These are phyloP conservation scores for Beauveria sp. DNA, from an alignment of 2,329 filamentous ascomycete genomes.

Conservation along the genomic window DNA sequence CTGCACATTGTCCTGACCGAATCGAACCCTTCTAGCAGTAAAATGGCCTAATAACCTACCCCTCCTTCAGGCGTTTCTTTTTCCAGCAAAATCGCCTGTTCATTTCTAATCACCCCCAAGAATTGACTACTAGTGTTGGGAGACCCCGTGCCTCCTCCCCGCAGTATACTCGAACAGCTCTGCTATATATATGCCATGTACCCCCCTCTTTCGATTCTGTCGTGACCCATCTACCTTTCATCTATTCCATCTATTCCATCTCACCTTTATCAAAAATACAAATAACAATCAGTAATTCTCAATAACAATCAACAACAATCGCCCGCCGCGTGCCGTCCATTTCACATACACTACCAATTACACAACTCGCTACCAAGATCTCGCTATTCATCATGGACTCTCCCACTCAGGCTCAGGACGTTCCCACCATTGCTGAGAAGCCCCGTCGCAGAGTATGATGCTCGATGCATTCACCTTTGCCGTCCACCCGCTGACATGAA, in stretches of 20 bases:
- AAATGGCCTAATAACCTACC: neutral
- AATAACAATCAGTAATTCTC: neutral
- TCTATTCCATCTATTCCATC: neutral
- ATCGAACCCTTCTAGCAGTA: neutral
- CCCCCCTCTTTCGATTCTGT: neutral
- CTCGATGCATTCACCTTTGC: no score
- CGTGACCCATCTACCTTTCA: neutral
- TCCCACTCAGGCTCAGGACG: neutral
- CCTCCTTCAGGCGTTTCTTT: neutral
- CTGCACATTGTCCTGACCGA: neutral
- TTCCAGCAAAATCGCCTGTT: neutral
- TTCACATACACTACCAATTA: neutral
- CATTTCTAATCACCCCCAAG: neutral
- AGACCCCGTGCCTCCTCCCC: neutral
- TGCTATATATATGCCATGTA: neutral
- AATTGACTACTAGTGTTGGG: neutral
- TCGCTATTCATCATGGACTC: neutral
- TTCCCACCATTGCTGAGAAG: neutral
- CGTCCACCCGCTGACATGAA: neutral
- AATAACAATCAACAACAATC: no score
- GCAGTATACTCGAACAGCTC: neutral
- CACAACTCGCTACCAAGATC: neutral
- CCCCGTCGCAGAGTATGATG: slow-evolving; percentile 1
- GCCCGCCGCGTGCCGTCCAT: neutral
- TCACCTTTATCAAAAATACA: neutral